Conservation (phyloP, 2,329 filamentous ascomycete genomes). For the Metarhizium robertsii region DNA sequence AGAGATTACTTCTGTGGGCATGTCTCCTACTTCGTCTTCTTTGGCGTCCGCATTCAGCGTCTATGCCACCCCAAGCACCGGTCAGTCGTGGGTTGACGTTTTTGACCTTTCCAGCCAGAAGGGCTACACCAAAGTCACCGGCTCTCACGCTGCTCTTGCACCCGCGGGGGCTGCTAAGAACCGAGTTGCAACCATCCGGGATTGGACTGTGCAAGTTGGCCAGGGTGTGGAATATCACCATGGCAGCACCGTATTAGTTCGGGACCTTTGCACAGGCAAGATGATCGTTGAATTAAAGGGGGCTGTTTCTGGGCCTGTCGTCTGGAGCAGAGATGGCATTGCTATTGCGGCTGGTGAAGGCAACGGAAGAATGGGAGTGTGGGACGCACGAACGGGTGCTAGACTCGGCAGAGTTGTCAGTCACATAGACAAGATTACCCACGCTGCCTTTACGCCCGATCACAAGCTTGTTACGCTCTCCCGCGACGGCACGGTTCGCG, state of each 20-base stretch:
- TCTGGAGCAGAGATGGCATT: constrained; percentile 23
- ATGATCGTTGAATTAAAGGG: constrained; percentile 20
- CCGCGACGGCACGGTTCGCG: constrained; percentile 26
- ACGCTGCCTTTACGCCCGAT: constrained; percentile 25
- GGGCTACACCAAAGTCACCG: constrained; percentile 20
- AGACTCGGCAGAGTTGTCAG: constrained; percentile 21
- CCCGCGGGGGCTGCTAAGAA: constrained; percentile 7
- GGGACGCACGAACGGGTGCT: constrained; percentile 19
- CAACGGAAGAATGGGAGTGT: constrained; percentile 20
- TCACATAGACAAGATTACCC: constrained; percentile 28
- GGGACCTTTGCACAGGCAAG: constrained; percentile 22
- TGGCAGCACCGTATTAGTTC: constrained; percentile 20
- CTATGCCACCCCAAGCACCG: constrained; percentile 18
- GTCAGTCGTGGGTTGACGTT: constrained; percentile 27
- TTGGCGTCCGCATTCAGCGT: constrained; percentile 18
- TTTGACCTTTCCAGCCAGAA: constrained; percentile 19
- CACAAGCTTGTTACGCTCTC: constrained; percentile 25
- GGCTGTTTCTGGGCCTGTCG: constrained; percentile 18
- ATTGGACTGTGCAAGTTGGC: constrained; percentile 20
- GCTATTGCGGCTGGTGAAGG: constrained; percentile 22
- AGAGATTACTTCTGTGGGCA: constrained; percentile 23
- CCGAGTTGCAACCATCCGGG: constrained; percentile 19
- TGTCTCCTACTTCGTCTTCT: constrained; percentile 14
- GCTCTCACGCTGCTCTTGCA: constrained; percentile 21
- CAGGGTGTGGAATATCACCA: constrained; percentile 22